A percentile compares a stretch with the other conserved stretches of the same genome.
Evolutionary conservation across 768 basidiomycete genomes (phyloP).

Genomic region (Leccinum imitatum): DNA sequence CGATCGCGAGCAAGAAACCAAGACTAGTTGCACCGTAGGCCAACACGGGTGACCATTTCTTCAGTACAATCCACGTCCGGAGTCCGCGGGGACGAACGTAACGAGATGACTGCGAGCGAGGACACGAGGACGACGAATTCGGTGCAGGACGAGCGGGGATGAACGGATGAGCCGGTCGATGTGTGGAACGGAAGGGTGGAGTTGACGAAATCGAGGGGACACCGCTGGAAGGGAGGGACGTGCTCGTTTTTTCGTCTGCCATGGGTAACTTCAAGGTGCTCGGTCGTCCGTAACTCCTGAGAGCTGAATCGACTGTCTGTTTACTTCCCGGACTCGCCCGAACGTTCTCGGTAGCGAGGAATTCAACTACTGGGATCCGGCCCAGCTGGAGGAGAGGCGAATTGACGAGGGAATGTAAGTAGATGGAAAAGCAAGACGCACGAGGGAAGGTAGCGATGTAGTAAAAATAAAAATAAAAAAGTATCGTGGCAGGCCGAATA

Average conservation of each 20-base stretch:
- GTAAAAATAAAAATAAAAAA: background rate
- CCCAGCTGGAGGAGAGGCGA: slow-evolving; percentile 1
- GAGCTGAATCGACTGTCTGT: background rate
- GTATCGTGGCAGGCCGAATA: too few species aligned
- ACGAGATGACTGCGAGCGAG: slow-evolving; percentile 24
- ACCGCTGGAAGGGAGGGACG: slow-evolving; percentile 15
- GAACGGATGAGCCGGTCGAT: slow-evolving; percentile 20
- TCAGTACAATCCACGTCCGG: slow-evolving; percentile 58
- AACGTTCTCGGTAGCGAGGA: background rate
- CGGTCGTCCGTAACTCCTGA: background rate
- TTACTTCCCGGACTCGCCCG: background rate
- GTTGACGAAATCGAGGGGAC: slow-evolving; percentile 18
- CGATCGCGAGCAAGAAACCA: slow-evolving; percentile 77
- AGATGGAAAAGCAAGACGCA: background rate
- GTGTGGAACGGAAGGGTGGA: slow-evolving; percentile 15
- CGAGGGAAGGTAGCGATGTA: background rate
- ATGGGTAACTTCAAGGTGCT: slow-evolving; percentile 7
- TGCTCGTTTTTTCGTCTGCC: slow-evolving; percentile 23
- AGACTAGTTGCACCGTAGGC: slow-evolving; percentile 76
- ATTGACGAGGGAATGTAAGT: slow-evolving; percentile 5
- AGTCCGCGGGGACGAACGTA: slow-evolving; percentile 48
- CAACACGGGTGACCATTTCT: slow-evolving; percentile 76
- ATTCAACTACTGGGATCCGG: slow-evolving; percentile 14
- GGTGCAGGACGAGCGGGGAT: slow-evolving; percentile 21
- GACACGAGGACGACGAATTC: slow-evolving; percentile 10